Conservation (phyloP, 495 filamentous ascomycete species). For the Mytilinidion resinicola region DNA sequence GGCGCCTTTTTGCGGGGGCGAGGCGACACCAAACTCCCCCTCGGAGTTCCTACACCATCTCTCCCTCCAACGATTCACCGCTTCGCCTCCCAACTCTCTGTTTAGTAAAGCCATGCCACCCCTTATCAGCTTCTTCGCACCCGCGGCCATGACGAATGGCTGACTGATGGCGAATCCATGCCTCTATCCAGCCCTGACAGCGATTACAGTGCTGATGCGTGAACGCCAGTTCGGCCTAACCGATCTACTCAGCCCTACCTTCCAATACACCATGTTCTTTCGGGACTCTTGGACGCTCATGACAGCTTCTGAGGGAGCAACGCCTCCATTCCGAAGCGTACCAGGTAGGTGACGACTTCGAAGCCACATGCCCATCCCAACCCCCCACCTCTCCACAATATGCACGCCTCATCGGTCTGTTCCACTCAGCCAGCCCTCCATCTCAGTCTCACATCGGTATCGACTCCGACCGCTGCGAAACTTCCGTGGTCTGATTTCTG, state of each 20-base stretch:
- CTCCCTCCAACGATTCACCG: conserved; percentile 7
- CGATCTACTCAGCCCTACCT: not conserved
- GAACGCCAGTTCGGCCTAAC: conserved; percentile 19
- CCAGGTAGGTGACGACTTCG: no score
- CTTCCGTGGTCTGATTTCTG: no score
- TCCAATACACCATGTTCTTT: not conserved
- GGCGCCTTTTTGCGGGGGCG: not conserved
- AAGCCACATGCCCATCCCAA: no score
- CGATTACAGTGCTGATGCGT: conserved; percentile 13
- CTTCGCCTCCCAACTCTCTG: conserved; percentile 6
- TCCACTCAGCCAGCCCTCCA: no score
- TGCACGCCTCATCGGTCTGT: no score
- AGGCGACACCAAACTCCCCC: not conserved
- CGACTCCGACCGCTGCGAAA: no score
- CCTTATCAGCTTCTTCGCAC: conserved; percentile 20
- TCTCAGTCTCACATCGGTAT: no score
- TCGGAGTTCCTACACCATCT: not conserved
- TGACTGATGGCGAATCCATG: conserved; percentile 18
- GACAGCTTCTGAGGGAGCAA: no score
- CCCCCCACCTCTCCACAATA: no score
- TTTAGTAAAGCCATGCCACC: conserved; percentile 14
- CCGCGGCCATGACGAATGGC: not conserved
- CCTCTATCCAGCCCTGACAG: not conserved
- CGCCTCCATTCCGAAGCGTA: no score
- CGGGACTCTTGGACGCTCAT: not conserved